A percentile compares a stretch with the other conserved stretches of the same genome.
Evolutionary conservation across 179 eudicot genomes (phyloP).

Genomic region (Beta corolliflora): DNA sequence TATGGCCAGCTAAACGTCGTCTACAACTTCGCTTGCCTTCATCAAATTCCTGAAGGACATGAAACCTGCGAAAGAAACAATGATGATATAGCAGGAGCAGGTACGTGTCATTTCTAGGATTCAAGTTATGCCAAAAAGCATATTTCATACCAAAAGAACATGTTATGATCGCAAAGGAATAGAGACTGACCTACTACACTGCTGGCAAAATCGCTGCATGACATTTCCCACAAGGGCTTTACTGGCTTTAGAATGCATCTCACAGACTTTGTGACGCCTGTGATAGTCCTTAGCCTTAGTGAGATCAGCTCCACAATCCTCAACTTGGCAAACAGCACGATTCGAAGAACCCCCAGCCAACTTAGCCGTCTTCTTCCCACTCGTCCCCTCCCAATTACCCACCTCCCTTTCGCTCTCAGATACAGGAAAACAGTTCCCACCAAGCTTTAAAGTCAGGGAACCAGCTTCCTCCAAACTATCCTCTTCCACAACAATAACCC

Average conservation of each 20-base stretch:
- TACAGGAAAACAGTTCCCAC: constrained; percentile 7
- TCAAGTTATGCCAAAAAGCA: background rate
- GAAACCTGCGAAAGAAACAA: constrained; percentile 57
- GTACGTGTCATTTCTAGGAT: no score
- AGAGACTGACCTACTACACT: constrained; percentile 72
- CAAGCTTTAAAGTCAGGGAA: constrained; percentile 60
- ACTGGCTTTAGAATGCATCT: no score
- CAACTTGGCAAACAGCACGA: constrained; percentile 72
- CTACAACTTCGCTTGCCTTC: constrained; percentile 53
- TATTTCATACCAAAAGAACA: background rate
- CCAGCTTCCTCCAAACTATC: constrained; percentile 45
- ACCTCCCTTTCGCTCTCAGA: no score
- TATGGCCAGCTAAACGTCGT: no score
- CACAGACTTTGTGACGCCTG: no score
- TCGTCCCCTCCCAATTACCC: no score
- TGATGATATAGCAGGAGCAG: background rate
- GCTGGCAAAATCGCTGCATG: no score
- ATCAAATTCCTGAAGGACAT: constrained; percentile 82
- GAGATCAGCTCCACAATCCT: constrained; percentile 72
- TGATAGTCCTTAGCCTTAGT: constrained; percentile 11
- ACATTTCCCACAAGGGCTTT: no score
- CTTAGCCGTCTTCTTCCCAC: constrained; percentile 58
- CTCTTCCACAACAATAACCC: constrained; percentile 50
- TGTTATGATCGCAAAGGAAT: background rate
- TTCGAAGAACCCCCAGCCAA: constrained; percentile 13